These are phyloP conservation scores for Dorcoceras hygrometricum DNA, from an alignment of 257 asterid genomes.

Conservation along the genomic window DNA sequence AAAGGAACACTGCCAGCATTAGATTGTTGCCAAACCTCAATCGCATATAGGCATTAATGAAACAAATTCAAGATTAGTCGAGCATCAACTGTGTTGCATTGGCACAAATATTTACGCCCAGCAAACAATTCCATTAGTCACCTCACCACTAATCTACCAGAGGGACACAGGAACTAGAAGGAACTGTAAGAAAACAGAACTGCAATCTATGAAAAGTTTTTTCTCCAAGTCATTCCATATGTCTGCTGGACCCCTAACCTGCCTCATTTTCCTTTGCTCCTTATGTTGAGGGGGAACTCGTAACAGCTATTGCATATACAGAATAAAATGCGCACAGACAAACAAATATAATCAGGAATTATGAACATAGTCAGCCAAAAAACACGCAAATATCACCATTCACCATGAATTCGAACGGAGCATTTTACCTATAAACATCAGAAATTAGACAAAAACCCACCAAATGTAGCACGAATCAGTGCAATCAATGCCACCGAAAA, in stretches of 20 bases:
- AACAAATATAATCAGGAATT: not conserved
- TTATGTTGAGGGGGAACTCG: not conserved
- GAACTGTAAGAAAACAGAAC: not conserved
- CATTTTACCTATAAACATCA: not conserved
- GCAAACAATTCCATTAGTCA: not conserved
- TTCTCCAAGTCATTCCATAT: not conserved
- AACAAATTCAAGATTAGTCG: slow-evolving; percentile 5
- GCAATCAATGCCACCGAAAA: not conserved
- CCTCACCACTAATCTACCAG: not conserved
- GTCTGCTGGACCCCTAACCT: not conserved
- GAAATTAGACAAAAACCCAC: not conserved
- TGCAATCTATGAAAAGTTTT: not conserved
- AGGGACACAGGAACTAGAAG: not conserved
- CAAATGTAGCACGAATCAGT: not conserved
- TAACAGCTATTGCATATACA: not conserved
- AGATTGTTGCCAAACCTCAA: slow-evolving; percentile 2
- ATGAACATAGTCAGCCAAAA: not conserved
- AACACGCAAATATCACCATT: not conserved
- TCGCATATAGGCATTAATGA: not conserved
- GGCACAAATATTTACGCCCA: not conserved
- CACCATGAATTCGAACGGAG: not conserved
- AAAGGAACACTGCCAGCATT: slow-evolving; percentile 15
- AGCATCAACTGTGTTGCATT: not conserved
- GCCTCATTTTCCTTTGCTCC: not conserved
- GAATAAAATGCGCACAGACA: not conserved